These are phyloP conservation scores for Xylaria longipes DNA, from an alignment of 495 filamentous ascomycete genomes.

Conservation along the genomic window DNA sequence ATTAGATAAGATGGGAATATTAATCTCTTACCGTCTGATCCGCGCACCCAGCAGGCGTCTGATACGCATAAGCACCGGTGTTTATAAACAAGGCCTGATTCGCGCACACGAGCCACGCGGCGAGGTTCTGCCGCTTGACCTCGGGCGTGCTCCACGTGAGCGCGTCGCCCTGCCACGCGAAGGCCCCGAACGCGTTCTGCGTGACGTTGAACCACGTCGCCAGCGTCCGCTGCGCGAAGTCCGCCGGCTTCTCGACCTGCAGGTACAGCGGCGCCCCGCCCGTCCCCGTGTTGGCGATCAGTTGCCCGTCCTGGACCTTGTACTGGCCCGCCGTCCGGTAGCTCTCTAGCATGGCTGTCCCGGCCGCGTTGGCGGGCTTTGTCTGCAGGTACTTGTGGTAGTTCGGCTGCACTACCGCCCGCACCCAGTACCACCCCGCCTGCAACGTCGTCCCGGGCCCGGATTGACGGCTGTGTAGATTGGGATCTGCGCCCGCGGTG, in stretches of 20 bases:
- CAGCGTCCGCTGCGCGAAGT: constrained; percentile 52
- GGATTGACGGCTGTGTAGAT: background rate
- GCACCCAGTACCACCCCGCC: constrained; percentile 64
- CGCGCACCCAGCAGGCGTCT: constrained; percentile 62
- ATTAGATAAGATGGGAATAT: background rate
- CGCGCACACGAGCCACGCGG: constrained; percentile 64
- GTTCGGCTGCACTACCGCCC: constrained; percentile 63
- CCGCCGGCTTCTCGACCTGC: constrained; percentile 57
- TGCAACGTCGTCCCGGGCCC: constrained; percentile 47
- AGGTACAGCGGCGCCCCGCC: constrained; percentile 52
- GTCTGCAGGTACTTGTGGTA: constrained; percentile 72
- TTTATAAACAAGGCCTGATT: constrained; percentile 63
- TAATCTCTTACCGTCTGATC: constrained; percentile 61
- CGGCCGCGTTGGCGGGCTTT: constrained; percentile 52
- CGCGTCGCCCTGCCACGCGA: constrained; percentile 61
- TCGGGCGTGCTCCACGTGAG: constrained; percentile 59
- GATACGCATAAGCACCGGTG: constrained; percentile 62
- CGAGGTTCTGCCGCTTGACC: constrained; percentile 59
- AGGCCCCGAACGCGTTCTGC: constrained; percentile 64
- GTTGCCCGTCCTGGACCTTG: constrained; percentile 60
- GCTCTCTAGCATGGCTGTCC: constrained; percentile 58
- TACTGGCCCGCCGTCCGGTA: constrained; percentile 66
- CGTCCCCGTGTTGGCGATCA: constrained; percentile 55
- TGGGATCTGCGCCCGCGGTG: background rate
- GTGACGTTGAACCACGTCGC: constrained; percentile 57